Evolutionary conservation across 78 protist species (phyloP).

Genomic region (Monocercomonoides exilis): DNA sequence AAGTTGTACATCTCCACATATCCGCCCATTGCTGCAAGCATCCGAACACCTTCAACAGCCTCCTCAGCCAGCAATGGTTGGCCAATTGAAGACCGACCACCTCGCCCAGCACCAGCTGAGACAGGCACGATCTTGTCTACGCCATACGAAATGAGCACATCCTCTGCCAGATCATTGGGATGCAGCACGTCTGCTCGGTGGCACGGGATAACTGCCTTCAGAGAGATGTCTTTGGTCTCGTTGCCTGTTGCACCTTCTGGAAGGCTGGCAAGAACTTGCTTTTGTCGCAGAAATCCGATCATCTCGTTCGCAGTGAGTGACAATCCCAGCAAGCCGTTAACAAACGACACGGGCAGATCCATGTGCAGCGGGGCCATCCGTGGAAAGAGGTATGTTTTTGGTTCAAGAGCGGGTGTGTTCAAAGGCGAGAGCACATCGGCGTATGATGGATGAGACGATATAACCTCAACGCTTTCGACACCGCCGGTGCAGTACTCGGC

Average conservation of each 20-base stretch:
- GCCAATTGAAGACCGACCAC: too few species aligned
- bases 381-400: constrained; percentile 10
- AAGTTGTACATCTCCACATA: constrained; percentile 81
- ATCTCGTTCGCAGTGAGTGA: constrained; percentile 6
- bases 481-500: constrained; percentile 58
- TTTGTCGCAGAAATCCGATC: constrained; percentile 19
- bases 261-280: constrained; percentile 35
- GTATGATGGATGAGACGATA: not conserved
- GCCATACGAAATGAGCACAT: constrained; percentile 94
- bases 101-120: constrained; percentile 20
- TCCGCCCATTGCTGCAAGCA: constrained; percentile 47
- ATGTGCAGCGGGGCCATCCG: not conserved
- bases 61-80: constrained; percentile 55
- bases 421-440: not conserved
- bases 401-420: not conserved
- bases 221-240: not conserved
- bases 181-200: constrained; percentile 84
- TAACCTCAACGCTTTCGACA: not conserved
- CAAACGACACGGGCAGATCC: constrained; percentile 10
- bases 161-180: constrained; percentile 92
- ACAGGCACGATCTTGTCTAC: constrained; percentile 64
- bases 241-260: not conserved
- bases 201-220: constrained; percentile 47
- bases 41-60: constrained; percentile 44
- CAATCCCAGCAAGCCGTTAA: constrained; percentile 26